Evolutionary conservation across 805 yeast species (phyloP).

Genomic region (Cyberlindnera americana): DNA sequence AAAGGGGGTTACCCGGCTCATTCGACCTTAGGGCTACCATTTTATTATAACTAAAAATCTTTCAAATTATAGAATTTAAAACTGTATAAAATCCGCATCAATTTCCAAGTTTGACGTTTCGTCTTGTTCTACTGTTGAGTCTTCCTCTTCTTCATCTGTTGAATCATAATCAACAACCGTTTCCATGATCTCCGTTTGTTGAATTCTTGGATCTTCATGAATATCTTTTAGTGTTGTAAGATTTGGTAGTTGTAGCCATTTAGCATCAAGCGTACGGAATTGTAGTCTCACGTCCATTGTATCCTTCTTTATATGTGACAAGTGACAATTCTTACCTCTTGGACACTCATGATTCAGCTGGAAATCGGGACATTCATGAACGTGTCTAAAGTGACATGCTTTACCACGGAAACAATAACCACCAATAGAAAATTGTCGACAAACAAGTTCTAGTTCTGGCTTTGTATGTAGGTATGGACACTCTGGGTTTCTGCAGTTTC

Average conservation of each 20-base stretch:
- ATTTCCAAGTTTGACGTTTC: slow-evolving; percentile 16
- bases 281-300: slow-evolving; percentile 23
- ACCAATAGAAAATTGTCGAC: slow-evolving; percentile 63
- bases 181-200: slow-evolving; percentile 21
- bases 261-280: slow-evolving; percentile 20
- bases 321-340: slow-evolving; percentile 46
- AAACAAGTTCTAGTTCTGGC: slow-evolving; percentile 42
- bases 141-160: slow-evolving; percentile 27
- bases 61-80: too few species aligned
- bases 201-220: slow-evolving; percentile 24
- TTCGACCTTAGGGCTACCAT: not conserved
- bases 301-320: slow-evolving; percentile 43
- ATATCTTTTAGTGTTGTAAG: slow-evolving; percentile 16
- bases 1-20: slow-evolving; percentile 15
- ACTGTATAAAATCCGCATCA: slow-evolving; percentile 28
- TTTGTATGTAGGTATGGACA: slow-evolving; percentile 52
- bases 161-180: slow-evolving; percentile 6
- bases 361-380: slow-evolving; percentile 66
- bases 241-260: slow-evolving; percentile 23
- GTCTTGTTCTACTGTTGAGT: slow-evolving; percentile 2
- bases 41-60: too few species aligned
- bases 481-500: slow-evolving; percentile 43
- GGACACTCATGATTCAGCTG: slow-evolving; percentile 60
- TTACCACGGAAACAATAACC: slow-evolving; percentile 68
- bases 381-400: slow-evolving; percentile 54